Conservation (phyloP, 176 grass and related monocot species). For the Ensete ventricosum region DNA sequence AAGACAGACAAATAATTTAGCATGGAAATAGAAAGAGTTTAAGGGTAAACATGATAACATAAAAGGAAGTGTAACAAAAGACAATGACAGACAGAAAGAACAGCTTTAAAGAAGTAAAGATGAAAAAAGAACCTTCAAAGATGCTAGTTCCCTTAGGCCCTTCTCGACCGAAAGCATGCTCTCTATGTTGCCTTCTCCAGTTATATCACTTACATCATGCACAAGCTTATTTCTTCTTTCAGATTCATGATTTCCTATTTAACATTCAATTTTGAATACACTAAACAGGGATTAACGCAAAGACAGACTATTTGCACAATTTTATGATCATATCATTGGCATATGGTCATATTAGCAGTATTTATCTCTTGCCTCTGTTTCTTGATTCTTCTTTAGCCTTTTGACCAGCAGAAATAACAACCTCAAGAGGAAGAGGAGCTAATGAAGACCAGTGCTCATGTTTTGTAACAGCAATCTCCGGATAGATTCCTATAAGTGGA, state of each 20-base stretch:
- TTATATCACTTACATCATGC: constrained; percentile 73
- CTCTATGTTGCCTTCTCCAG: constrained; percentile 97
- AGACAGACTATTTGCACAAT: constrained; percentile 1
- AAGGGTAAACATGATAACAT: not conserved
- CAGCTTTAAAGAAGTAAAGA: not conserved
- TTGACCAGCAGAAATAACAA: constrained; percentile 96
- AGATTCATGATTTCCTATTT: constrained; percentile 53
- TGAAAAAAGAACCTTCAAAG: constrained; percentile 57
- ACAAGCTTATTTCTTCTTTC: constrained; percentile 69
- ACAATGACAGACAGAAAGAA: not conserved
- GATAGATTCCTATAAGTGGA: constrained; percentile 74
- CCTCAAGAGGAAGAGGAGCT: constrained; percentile 88
- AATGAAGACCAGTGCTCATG: constrained; percentile 97
- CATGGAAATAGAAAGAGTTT: not conserved
- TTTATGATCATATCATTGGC: constrained; percentile 7
- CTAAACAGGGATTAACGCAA: constrained; percentile 14
- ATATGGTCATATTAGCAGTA: constrained; percentile 3
- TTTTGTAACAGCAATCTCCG: constrained; percentile 88
- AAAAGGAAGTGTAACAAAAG: not conserved
- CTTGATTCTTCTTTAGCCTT: constrained; percentile 82
- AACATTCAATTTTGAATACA: constrained; percentile 22
- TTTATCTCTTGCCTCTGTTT: constrained; percentile 44
- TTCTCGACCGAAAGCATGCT: constrained; percentile 99
- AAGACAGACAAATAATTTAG: not conserved
- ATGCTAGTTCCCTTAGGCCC: constrained; percentile 89